phyloP scores from a whole-genome alignment of 2,329 filamentous ascomycete species.

The Paecilomyces formosus region DNA sequence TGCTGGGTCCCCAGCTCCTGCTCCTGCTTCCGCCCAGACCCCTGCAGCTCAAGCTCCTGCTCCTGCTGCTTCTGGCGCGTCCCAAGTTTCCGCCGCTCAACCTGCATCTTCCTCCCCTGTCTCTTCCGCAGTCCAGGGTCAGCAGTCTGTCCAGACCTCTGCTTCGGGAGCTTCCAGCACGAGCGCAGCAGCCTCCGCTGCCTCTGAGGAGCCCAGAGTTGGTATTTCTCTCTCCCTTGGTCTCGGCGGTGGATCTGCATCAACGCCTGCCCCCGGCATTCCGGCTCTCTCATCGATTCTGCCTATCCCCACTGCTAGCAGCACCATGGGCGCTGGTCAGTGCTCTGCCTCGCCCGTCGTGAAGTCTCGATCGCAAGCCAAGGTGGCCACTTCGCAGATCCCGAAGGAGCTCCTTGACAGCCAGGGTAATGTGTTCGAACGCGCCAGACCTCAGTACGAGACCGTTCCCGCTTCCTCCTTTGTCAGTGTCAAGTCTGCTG shows the following conservation, averaged over 20 bases:
- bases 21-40: background rate
- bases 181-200: background rate
- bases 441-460: conserved; percentile 85
- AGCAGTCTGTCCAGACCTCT: background rate
- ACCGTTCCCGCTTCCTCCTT: conserved; percentile 60
- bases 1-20: background rate
- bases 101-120: background rate
- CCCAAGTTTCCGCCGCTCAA: background rate
- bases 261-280: background rate
- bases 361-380: conserved; percentile 50
- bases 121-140: background rate
- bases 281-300: conserved; percentile 1
- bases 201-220: background rate
- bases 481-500: conserved; percentile 71
- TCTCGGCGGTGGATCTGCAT: background rate
- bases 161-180: background rate
- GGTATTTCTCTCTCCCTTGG: background rate
- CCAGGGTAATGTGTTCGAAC: conserved; percentile 66
- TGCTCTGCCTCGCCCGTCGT: conserved; percentile 22
- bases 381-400: conserved; percentile 44
- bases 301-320: background rate
- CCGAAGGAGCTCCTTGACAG: conserved; percentile 58
- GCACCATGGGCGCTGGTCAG: background rate
- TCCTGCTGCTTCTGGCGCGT: background rate
- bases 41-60: background rate